Evolutionary conservation across 2,329 filamentous ascomycete genomes (phyloP).

Genomic region (Mariannaea sp.): DNA sequence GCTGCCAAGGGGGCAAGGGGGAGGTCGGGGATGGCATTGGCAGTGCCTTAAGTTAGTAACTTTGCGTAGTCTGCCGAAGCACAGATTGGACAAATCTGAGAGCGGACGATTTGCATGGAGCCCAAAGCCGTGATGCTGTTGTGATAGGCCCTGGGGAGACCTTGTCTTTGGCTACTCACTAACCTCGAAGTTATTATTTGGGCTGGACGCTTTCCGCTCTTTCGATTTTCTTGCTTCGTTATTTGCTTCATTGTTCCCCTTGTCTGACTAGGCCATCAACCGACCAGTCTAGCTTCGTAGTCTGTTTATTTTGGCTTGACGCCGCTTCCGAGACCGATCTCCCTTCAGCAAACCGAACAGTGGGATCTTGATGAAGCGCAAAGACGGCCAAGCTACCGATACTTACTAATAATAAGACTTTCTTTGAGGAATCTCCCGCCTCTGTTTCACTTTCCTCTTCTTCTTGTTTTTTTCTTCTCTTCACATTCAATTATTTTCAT

Average conservation of each 20-base stretch:
- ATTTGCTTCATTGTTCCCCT: no score
- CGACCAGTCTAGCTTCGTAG: neutral
- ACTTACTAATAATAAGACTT: no score
- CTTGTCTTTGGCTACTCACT: conserved; percentile 1
- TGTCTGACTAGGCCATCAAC: no score
- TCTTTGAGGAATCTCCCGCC: no score
- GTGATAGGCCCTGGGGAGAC: neutral
- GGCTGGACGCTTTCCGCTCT: neutral
- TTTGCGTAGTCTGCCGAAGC: no score
- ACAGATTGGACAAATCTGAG: no score
- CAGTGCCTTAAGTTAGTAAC: no score
- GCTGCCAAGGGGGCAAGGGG: neutral
- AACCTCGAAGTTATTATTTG: conserved; percentile 7
- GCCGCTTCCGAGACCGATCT: neutral
- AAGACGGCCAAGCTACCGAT: conserved; percentile 6
- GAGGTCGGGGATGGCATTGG: no score
- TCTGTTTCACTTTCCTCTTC: no score
- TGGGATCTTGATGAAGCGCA: conserved; percentile 2
- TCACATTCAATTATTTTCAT: neutral
- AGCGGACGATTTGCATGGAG: no score
- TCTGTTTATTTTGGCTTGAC: neutral
- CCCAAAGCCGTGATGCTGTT: neutral
- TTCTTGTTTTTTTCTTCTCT: neutral
- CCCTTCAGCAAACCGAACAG: conserved; percentile 1
- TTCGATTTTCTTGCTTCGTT: neutral